Evolutionary conservation across 345 rosid species (phyloP).

Genomic region (Salix caprea): DNA sequence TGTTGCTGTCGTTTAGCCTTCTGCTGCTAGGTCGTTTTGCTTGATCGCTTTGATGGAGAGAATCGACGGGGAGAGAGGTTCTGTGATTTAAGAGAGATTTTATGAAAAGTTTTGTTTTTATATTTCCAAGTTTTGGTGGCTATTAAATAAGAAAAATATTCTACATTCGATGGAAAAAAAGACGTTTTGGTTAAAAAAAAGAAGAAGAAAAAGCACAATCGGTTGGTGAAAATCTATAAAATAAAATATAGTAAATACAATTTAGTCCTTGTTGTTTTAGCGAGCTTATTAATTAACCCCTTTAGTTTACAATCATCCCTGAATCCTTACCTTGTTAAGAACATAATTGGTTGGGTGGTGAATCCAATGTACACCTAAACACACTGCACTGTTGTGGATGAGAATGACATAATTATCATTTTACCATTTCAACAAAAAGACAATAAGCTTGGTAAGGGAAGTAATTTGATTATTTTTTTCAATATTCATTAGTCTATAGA

Average conservation of each 20-base stretch:
- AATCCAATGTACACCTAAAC: no score
- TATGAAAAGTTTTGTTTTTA: neutral
- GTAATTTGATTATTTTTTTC: no score
- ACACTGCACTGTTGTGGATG: no score
- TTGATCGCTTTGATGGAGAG: neutral
- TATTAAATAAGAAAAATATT: neutral
- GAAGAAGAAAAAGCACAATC: neutral
- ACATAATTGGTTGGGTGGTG: no score
- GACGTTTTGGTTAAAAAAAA: neutral
- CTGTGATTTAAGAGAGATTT: constrained; percentile 10
- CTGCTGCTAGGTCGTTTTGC: neutral
- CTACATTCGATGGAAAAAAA: neutral
- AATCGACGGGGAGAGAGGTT: neutral
- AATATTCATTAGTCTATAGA: no score
- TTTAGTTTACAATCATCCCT: no score
- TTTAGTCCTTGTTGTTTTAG: no score
- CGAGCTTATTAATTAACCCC: no score
- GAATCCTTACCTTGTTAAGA: no score
- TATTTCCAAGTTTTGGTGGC: neutral
- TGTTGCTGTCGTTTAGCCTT: constrained; percentile 1
- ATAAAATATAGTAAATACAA: neutral
- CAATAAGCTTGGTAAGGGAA: no score
- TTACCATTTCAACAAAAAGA: no score
- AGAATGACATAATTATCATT: no score
- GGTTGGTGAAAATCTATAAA: neutral